These are phyloP conservation scores for Oryza rufipogon DNA, from an alignment of 176 grass and related monocot species.

Conservation along the genomic window DNA sequence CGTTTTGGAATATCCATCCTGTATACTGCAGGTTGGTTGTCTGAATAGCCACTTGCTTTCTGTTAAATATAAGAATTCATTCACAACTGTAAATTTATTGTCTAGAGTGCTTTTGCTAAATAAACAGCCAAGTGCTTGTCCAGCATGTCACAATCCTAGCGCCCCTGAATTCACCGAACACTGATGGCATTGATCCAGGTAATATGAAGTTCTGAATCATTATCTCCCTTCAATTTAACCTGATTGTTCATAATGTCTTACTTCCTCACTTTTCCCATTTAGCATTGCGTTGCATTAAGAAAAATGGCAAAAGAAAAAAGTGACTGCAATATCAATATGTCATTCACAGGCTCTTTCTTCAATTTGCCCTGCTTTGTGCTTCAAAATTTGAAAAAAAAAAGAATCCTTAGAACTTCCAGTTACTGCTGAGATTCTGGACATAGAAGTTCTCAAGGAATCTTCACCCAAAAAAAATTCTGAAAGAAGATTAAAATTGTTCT, in stretches of 20 bases:
- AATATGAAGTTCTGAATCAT: conserved; percentile 17
- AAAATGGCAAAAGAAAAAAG: background rate
- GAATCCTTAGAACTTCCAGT: background rate
- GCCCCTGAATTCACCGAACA: conserved; percentile 87
- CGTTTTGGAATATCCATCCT: conserved; percentile 97
- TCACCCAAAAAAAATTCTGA: background rate
- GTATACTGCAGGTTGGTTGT: conserved; percentile 88
- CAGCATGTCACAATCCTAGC: conserved; percentile 86
- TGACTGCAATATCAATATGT: background rate
- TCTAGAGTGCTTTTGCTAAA: conserved; percentile 56
- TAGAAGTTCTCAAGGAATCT: background rate
- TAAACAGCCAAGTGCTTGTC: conserved; percentile 90
- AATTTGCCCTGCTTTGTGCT: background rate
- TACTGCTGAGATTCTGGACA: conserved; percentile 4
- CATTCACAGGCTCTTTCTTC: background rate
- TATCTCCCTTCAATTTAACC: background rate
- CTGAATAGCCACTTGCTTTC: conserved; percentile 38
- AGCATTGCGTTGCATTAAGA: background rate
- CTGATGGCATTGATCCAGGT: conserved; percentile 90
- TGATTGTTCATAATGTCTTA: background rate
- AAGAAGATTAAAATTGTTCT: background rate
- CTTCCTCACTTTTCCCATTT: background rate
- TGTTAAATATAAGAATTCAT: conserved; percentile 53
- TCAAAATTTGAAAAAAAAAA: background rate
- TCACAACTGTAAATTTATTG: conserved; percentile 45